A percentile compares a stretch with the other conserved stretches of the same genome.
Evolutionary conservation across 148 eudicot genomes (phyloP).

Genomic region (Vaccinium corymbosum): DNA sequence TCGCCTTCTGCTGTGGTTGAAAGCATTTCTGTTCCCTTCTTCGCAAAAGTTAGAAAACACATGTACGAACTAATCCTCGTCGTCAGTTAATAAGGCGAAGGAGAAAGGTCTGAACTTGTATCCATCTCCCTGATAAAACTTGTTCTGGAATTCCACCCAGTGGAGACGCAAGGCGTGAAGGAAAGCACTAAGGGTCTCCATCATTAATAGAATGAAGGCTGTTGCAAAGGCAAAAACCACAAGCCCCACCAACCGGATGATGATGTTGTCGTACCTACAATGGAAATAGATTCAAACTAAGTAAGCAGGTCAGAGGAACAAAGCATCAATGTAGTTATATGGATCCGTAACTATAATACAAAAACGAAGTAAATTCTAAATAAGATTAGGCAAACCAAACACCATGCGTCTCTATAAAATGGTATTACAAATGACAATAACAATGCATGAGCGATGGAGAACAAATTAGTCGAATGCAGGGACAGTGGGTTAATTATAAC

Average conservation of each 20-base stretch:
- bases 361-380: neutral
- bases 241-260: slow-evolving; percentile 68
- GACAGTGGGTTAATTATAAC: neutral
- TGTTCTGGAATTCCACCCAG: slow-evolving; percentile 95
- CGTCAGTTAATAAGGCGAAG: slow-evolving; percentile 73
- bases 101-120: slow-evolving; percentile 93
- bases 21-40: neutral
- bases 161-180: slow-evolving; percentile 98
- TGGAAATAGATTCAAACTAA: neutral
- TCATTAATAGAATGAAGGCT: slow-evolving; percentile 85
- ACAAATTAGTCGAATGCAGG: neutral
- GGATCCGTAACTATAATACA: neutral
- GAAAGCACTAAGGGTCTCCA: slow-evolving; percentile 97
- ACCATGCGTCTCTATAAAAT: neutral
- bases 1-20: slow-evolving; percentile 9
- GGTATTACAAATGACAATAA: neutral
- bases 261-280: slow-evolving; percentile 75
- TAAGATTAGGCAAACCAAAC: neutral
- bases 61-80: slow-evolving; percentile 56
- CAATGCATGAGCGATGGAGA: neutral
- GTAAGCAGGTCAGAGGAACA: neutral
- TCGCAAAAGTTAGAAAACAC: neutral
- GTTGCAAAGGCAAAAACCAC: slow-evolving; percentile 87
- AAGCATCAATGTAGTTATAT: neutral
- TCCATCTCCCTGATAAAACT: slow-evolving; percentile 93